Base-by-base conservation (phyloP, 306 rosid species). In the Cyclanthera cordifolia region DNA sequence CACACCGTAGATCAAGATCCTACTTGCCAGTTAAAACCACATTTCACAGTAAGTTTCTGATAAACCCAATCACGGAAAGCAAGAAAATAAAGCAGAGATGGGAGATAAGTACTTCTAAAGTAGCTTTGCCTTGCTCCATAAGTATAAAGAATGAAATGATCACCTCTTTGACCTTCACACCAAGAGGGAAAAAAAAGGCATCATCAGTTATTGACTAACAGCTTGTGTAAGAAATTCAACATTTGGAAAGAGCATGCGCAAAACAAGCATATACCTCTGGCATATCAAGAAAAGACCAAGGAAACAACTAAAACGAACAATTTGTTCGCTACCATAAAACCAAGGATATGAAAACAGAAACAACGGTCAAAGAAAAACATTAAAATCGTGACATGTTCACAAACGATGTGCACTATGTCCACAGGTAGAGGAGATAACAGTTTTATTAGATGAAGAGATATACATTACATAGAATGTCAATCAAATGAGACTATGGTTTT, bases 111-210 rank as follows among this genome's bases (percentile, higher is more conserved):
- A 86, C 98, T 82, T 75, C 87, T 73, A 79, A 64, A 30, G 95
- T 93, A 73, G 90, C 90, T 84, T 86, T 93, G 68, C 98, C 96
- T 61, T 89, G 96, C 73, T 89, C 95, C 98, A 93, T 89, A 82
- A 93, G 70, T 77, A 93, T 86, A 77, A 75, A 93, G 85, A 89
- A 93, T 48, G 94, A 80, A 74, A 93, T 67, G 30, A 89, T 93
- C 75, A 89, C 94, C 82, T 93, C 98, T 82, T 89, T 93, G 76
- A 93, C 95, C 98, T 93, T 75, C 73, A 77, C 53, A 74, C 72
- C 50, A 75, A 77, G 75, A 77, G 75, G 71, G 63, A 70, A 66
- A 52, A 49, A 49, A 5, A 48, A 56, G 21, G 37, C 77, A 72
- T 15, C 53, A 20, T 24, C 21, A 60, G 52, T 46, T 4, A 32